Evolutionary conservation across 2,329 filamentous ascomycete genomes (phyloP), one percentile per base, ranked within the genome.

Genomic region (Xylaria sp.): DNA sequence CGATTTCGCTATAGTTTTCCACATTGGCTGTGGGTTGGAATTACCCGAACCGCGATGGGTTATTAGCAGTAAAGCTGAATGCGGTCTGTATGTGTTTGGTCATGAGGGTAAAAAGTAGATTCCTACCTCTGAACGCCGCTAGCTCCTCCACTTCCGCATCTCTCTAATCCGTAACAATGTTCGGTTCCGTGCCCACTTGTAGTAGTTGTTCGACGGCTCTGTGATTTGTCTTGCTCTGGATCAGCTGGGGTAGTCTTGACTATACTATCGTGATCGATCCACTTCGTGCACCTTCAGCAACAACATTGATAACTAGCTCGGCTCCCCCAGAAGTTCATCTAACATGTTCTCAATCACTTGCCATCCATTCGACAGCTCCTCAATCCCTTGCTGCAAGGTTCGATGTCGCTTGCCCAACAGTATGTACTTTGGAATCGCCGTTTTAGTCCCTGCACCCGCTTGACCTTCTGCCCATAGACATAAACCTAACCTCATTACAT

Each of bases 321-420:
- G 19, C n/a, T 50, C 50, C 14, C 55, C n/a, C 47, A 8, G 39
- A 58, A 14, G 17, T 9, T 32, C 12, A 11, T 42, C 55, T 24
- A 19, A 34, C 30, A 51, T 51, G 27, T 34, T 19, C 51, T 54
- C 39, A 14, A 47, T 48, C 42, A 27, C 47, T 39, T 19, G 55
- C 17, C 27, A 50, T 53, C 60, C 54, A 36, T 55, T 48, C 54
- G 55, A 53, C 30, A 60, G n/a, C 12, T 59, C 39, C 47, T 55
- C 45, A 30, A 45, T 32, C 24, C 21, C 47, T 68, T 11, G 24
- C 24, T 9, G 45, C 11, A 59, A 55, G 21, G 60, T 58, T 68
- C 71, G 56, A 83, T 83, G 81, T 83, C 81, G 71, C 78, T 83
- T 68, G 81, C 79, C 71, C 81, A 82, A 69, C 81, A 82, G 67